Evolutionary conservation across 768 basidiomycete genomes (phyloP).

Genomic region (Bullera alba): DNA sequence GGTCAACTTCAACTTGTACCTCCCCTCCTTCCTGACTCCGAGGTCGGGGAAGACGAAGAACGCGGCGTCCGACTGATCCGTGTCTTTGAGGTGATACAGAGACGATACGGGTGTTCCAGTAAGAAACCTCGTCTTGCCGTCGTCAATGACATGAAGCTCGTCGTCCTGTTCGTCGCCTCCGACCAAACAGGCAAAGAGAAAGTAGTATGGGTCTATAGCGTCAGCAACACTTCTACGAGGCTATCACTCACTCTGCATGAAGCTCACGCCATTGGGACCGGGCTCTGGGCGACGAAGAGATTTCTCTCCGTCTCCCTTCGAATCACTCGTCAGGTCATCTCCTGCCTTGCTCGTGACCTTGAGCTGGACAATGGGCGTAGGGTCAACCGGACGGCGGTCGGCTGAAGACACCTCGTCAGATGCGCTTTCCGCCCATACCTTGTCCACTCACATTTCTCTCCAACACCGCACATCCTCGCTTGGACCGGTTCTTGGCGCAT

Average conservation of each 20-base stretch:
- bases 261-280: conserved; percentile 23
- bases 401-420: conserved; percentile 50
- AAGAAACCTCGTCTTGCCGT: conserved; percentile 83
- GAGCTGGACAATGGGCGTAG: conserved; percentile 92
- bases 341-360: conserved; percentile 63
- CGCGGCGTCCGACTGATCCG: conserved; percentile 62
- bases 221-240: conserved; percentile 53
- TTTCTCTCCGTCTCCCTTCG: not conserved
- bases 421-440: too few relatives aligned
- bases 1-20: conserved; percentile 68
- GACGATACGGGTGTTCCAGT: conserved; percentile 72
- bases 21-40: conserved; percentile 83
- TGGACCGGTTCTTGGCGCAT: conserved; percentile 90
- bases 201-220: conserved; percentile 70
- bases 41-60: conserved; percentile 97
- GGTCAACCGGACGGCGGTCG: conserved; percentile 93
- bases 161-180: conserved; percentile 67
- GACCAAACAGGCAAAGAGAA: conserved; percentile 87
- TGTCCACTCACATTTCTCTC: conserved; percentile 58
- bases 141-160: conserved; percentile 83
- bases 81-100: conserved; percentile 78
- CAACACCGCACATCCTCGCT: conserved; percentile 45
- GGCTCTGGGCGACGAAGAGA: conserved; percentile 13
- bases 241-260: conserved; percentile 42
- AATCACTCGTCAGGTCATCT: conserved; percentile 15